Evolutionary conservation across 1,284 basidiomycete genomes (phyloP).

Genomic region (Abortiporus biennis): DNA sequence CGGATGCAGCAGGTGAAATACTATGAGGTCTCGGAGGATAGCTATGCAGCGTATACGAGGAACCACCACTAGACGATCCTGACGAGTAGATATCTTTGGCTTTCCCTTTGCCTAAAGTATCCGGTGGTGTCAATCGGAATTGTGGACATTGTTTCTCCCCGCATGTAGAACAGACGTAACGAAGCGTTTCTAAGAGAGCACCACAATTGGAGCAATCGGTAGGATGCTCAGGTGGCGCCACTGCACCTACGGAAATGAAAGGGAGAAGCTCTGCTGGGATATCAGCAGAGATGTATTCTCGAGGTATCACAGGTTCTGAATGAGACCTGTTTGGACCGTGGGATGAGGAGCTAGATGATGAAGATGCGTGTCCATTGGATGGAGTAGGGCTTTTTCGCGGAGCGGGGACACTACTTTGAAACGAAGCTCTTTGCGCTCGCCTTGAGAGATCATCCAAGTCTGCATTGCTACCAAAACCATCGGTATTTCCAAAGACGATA

Average conservation of each 20-base stretch:
- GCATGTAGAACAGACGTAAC: conserved; percentile 83
- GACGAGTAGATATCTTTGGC: conserved; percentile 22
- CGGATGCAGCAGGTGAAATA: conserved; percentile 18
- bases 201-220: conserved; percentile 83
- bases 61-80: not conserved
- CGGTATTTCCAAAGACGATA: conserved; percentile 26
- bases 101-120: conserved; percentile 25
- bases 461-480: conserved; percentile 18
- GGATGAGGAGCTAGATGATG: conserved; percentile 11
- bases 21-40: conserved; percentile 10
- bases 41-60: not conserved
- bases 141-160: conserved; percentile 60
- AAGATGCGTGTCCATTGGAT: conserved; percentile 29
- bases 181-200: conserved; percentile 64
- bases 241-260: conserved; percentile 37
- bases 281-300: conserved; percentile 29
- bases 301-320: conserved; percentile 25
- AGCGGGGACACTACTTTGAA: conserved; percentile 5
- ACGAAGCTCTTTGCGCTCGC: too few species aligned
- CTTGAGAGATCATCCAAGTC: conserved; percentile 11
- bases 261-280: conserved; percentile 49
- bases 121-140: conserved; percentile 15
- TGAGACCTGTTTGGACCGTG: conserved; percentile 17
- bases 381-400: conserved; percentile 37
- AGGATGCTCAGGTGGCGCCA: conserved; percentile 57